These are phyloP conservation scores for Crucibulum laeve DNA, from an alignment of 768 basidiomycete species.

Conservation along the genomic window DNA sequence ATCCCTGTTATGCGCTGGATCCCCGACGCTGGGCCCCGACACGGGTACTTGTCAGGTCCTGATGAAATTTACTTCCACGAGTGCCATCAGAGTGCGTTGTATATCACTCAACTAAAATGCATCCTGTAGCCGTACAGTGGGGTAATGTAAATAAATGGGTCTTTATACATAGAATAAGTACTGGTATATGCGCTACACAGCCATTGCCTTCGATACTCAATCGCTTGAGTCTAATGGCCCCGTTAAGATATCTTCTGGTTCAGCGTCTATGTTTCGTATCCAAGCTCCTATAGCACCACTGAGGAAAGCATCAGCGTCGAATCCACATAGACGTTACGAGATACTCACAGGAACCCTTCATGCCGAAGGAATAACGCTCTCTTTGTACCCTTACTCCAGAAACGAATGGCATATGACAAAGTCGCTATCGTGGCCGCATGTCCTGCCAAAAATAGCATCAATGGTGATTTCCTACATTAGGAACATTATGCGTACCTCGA, in stretches of 20 bases:
- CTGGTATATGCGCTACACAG: too few relatives aligned
- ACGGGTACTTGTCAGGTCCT: too few relatives aligned
- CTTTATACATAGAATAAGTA: too few relatives aligned
- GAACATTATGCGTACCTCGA: conserved; percentile 56
- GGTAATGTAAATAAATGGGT: too few relatives aligned
- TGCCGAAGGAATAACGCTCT: conserved; percentile 95
- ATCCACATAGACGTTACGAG: conserved; percentile 1
- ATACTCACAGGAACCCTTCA: conserved; percentile 91
- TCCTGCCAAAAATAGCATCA: conserved; percentile 42
- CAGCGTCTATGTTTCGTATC: conserved; percentile 88
- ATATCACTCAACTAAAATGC: background rate
- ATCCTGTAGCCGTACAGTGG: background rate
- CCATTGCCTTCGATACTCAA: too few relatives aligned
- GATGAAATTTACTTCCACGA: too few relatives aligned
- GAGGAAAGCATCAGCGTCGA: conserved; percentile 4
- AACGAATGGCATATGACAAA: conserved; percentile 96
- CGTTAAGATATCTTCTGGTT: conserved; percentile 16
- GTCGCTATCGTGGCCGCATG: conserved; percentile 97
- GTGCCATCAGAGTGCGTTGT: too few relatives aligned
- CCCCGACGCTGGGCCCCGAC: too few relatives aligned
- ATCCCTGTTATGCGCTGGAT: too few relatives aligned
- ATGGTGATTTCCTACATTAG: conserved; percentile 2
- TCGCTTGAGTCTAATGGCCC: background rate
- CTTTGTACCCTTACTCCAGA: conserved; percentile 98
- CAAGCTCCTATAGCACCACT: conserved; percentile 96